Percentiles rank a stretch among this genome's conserved stretches.
Evolutionary conservation across 176 grass and related monocot species (phyloP).

Genomic region (Oryza glaberrima): DNA sequence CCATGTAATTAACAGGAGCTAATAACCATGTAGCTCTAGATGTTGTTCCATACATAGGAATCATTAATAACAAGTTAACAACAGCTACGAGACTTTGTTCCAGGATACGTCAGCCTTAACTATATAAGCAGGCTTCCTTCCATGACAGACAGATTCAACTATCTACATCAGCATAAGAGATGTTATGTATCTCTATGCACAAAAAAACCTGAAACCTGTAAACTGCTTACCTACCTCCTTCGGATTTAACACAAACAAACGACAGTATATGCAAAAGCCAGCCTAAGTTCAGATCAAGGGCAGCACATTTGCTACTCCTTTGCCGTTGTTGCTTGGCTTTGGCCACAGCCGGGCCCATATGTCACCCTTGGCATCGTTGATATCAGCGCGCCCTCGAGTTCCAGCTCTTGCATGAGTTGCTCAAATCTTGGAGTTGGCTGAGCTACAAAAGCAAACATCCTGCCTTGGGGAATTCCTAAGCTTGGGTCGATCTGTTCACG

Average conservation of each 20-base stretch:
- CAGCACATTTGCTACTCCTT: not conserved
- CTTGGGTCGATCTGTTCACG: not conserved
- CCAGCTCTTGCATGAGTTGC: constrained; percentile 33
- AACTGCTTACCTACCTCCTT: too few species aligned
- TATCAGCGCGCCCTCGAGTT: constrained; percentile 20
- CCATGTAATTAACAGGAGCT: too few species aligned
- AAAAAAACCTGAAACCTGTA: not conserved
- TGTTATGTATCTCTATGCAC: not conserved
- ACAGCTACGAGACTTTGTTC: too few species aligned
- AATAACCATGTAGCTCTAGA: too few species aligned
- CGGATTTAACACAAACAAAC: too few species aligned
- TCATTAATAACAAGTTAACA: too few species aligned
- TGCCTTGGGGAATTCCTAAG: not conserved
- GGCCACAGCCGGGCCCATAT: not conserved
- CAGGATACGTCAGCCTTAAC: not conserved
- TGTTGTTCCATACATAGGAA: too few species aligned
- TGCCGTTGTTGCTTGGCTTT: too few species aligned
- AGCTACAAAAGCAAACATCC: constrained; percentile 15
- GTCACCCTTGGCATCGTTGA: constrained; percentile 25
- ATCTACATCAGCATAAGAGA: too few species aligned
- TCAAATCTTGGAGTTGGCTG: not conserved
- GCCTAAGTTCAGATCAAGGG: not conserved
- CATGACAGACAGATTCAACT: not conserved
- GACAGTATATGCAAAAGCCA: not conserved
- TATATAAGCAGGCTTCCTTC: not conserved